Percentiles rank a stretch among this genome's conserved stretches.
Conservation (phyloP, 1,284 basidiomycete genomes). For the Kwoniella shivajii region DNA sequence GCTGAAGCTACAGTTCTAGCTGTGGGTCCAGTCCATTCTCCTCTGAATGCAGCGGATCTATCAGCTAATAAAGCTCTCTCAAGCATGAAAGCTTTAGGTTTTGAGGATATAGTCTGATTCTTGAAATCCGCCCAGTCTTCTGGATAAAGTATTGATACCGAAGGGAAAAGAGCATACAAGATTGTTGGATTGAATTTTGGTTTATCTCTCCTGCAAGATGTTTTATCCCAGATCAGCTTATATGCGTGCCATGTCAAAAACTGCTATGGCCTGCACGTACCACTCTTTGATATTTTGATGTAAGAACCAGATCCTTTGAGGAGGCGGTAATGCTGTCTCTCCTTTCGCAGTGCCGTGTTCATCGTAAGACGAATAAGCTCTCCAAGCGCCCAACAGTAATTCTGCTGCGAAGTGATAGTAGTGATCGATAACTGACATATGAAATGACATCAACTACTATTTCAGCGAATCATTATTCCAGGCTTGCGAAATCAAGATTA, state of each 20-base stretch:
- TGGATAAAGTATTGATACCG: constrained; percentile 64
- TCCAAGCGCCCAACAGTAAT: constrained; percentile 70
- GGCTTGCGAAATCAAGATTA: neutral
- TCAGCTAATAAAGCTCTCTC: constrained; percentile 64
- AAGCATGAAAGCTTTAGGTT: constrained; percentile 53
- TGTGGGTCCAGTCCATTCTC: constrained; percentile 64
- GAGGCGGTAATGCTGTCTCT: constrained; percentile 40
- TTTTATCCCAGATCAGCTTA: neutral
- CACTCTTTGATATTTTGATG: constrained; percentile 46
- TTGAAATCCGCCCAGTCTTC: constrained; percentile 67
- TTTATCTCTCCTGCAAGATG: constrained; percentile 44
- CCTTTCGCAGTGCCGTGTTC: constrained; percentile 43
- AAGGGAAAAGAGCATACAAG: constrained; percentile 50
- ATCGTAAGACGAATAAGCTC: constrained; percentile 62
- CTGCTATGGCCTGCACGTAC: no score
- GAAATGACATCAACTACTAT: neutral
- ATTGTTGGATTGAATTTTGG: constrained; percentile 52
- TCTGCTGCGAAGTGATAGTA: constrained; percentile 83
- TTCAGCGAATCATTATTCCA: neutral
- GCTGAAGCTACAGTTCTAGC: constrained; percentile 64
- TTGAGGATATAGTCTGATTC: constrained; percentile 43
- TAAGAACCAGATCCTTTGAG: constrained; percentile 50
- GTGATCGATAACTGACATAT: constrained; percentile 65
- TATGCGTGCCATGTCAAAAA: neutral
- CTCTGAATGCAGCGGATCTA: constrained; percentile 72